These are phyloP conservation scores for Chrysoporthe puriensis DNA, from an alignment of 2,329 filamentous ascomycete species.

Conservation along the genomic window DNA sequence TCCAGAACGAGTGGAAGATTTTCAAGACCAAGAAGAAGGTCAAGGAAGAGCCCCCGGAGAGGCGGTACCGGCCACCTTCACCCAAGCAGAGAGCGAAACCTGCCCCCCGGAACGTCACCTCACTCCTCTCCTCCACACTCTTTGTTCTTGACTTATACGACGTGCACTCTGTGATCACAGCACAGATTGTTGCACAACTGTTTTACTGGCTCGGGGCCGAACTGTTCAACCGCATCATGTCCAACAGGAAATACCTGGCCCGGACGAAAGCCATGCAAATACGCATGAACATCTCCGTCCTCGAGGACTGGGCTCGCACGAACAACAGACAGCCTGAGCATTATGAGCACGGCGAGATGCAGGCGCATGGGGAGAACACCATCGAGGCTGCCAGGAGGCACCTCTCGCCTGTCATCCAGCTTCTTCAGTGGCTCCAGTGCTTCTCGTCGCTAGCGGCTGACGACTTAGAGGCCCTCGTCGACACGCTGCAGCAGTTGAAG, in stretches of 20 bases:
- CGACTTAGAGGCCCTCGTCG: constrained; percentile 85
- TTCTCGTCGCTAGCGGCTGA: constrained; percentile 89
- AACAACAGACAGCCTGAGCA: constrained; percentile 96
- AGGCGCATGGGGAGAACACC: constrained; percentile 81
- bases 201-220: constrained; percentile 97
- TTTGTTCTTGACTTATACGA: constrained; percentile 99
- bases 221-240: constrained; percentile 97
- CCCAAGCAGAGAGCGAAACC: constrained; percentile 91
- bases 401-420: constrained; percentile 86
- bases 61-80: constrained; percentile 87
- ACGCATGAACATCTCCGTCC: constrained; percentile 93
- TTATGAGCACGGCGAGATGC: constrained; percentile 89
- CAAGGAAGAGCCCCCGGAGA: constrained; percentile 88
- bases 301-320: constrained; percentile 93
- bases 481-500: constrained; percentile 86
- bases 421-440: constrained; percentile 96
- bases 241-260: constrained; percentile 89
- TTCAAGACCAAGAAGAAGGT: constrained; percentile 90
- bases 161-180: constrained; percentile 93
- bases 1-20: constrained; percentile 98
- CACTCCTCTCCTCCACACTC: constrained; percentile 89
- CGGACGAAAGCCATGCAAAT: constrained; percentile 99
- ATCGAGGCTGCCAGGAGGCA: constrained; percentile 83
- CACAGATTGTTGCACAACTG: constrained; percentile 89
- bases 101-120: constrained; percentile 93